Percentiles rank a stretch among this genome's conserved stretches.
These are phyloP conservation scores for Fusarium nelsonii DNA, from an alignment of 2,329 filamentous ascomycete genomes.

Conservation along the genomic window DNA sequence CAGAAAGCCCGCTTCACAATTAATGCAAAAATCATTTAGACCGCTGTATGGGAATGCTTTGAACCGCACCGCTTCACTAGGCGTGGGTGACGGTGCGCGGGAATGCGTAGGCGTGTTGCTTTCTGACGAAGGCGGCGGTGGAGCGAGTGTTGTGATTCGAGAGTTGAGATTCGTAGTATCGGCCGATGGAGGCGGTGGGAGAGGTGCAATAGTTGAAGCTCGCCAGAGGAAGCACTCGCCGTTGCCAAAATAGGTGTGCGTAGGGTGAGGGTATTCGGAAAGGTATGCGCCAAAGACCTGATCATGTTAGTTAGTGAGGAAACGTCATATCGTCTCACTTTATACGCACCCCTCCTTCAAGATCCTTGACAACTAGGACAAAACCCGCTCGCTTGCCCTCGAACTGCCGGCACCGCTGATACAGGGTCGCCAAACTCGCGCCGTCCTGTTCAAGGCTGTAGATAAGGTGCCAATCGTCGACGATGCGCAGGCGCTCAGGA, in stretches of 20 bases:
- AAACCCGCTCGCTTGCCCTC: slow-evolving; percentile 82
- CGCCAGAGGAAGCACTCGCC: slow-evolving; percentile 88
- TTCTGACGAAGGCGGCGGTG: slow-evolving; percentile 45
- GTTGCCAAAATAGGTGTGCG: slow-evolving; percentile 90
- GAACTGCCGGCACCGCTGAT: slow-evolving; percentile 79
- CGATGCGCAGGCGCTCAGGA: slow-evolving; percentile 86
- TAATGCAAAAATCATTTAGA: slow-evolving; percentile 95
- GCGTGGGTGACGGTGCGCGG: slow-evolving; percentile 56
- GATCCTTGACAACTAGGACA: slow-evolving; percentile 87
- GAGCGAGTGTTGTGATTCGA: slow-evolving; percentile 57
- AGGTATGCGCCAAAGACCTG: slow-evolving; percentile 93
- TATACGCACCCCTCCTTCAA: slow-evolving; percentile 74
- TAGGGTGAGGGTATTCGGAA: slow-evolving; percentile 85
- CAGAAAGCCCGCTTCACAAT: slow-evolving; percentile 87
- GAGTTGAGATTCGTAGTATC: slow-evolving; percentile 61
- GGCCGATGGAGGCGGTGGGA: slow-evolving; percentile 64
- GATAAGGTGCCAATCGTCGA: slow-evolving; percentile 85
- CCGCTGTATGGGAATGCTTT: slow-evolving; percentile 97
- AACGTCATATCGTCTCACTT: slow-evolving; percentile 26
- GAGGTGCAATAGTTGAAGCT: slow-evolving; percentile 68
- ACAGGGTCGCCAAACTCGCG: slow-evolving; percentile 86
- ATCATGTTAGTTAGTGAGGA: slow-evolving; percentile 18
- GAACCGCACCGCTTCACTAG: slow-evolving; percentile 86
- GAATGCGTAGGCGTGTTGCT: slow-evolving; percentile 46
- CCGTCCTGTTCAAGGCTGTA: slow-evolving; percentile 96